Base-by-base conservation (phyloP, 2,329 filamentous ascomycete genomes). In the Diaporthe helianthi region DNA sequence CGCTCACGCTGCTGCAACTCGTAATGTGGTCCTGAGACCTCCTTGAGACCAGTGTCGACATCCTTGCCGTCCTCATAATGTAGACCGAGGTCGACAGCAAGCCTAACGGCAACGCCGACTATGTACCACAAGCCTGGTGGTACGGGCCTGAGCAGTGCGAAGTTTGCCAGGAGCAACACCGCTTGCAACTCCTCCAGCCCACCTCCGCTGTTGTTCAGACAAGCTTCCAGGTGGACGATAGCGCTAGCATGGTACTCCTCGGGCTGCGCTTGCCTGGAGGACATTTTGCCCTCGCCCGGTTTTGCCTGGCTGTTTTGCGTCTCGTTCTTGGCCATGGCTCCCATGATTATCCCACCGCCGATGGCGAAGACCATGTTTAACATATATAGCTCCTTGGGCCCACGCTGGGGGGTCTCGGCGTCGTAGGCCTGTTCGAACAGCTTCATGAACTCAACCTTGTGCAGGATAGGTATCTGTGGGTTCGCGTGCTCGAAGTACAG, bases 321-420 rank as follows among this genome's bases (percentile, higher is more conserved):
- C 49, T 72, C 71, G 10, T 69, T 69, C 60, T 70, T 72, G 41
- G 68, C 53, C 65, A 68, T 72, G 38, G 70, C 83, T 72, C 87
- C 92, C 74, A 97, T 89, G 73, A 98, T 97, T 74, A 98, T 97
- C 22, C 94, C 95, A 22, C 93, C 92, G 8, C 96, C 96, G 75
- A 98, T 98, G 17, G 95, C 95, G 81, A 97, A 98, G 29, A 98
- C 94, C 80, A 98, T 98, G 79, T 98, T 98, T 72, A 98, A 85
- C 82, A 97, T 89, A 80, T 98, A 98, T n/a, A 96, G 85, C 79
- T 97, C 94, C 66, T 92, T 87, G 5, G 93, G 88, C 2, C 91
- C 92, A 31, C 92, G 86, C 65, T 87, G 85, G 69, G 88, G 87
- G 55, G 88, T 85, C 24, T 91, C 88, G 0, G 88, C 86, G 5